phyloP scores from a whole-genome alignment of 805 yeast species.

The Candida xiaguanensis region DNA sequence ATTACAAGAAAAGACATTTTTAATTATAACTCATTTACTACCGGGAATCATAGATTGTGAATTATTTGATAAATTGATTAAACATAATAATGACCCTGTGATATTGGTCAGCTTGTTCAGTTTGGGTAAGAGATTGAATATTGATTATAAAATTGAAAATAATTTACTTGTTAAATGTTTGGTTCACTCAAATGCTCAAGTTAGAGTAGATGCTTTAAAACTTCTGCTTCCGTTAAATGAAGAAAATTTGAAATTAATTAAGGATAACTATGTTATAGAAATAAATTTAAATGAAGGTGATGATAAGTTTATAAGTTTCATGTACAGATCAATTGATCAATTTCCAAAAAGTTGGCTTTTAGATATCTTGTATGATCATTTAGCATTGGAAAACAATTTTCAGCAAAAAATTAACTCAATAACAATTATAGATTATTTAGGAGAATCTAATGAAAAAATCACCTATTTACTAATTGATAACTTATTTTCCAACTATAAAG shows the following conservation, averaged over 20 bases:
- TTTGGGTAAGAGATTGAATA: conserved; percentile 56
- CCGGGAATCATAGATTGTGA: conserved; percentile 58
- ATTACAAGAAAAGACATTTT: conserved; percentile 32
- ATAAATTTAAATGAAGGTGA: conserved; percentile 55
- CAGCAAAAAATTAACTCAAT: conserved; percentile 26
- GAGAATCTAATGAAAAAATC: conserved; percentile 16
- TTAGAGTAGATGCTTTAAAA: conserved; percentile 56
- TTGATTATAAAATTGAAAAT: conserved; percentile 10
- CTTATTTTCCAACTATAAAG: conserved; percentile 70
- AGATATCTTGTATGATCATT: conserved; percentile 42
- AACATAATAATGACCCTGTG: conserved; percentile 28
- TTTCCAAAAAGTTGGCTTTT: conserved; percentile 8
- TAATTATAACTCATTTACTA: conserved; percentile 56
- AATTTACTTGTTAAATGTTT: conserved; percentile 26
- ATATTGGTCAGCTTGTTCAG: conserved; percentile 53
- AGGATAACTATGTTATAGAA: conserved; percentile 35
- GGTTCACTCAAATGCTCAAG: conserved; percentile 38
- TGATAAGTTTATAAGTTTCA: conserved; percentile 54
- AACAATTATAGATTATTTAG: not conserved
- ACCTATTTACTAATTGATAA: conserved; percentile 55
- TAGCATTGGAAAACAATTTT: conserved; percentile 45
- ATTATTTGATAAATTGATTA: conserved; percentile 19
- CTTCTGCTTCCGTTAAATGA: conserved; percentile 48
- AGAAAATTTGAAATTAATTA: conserved; percentile 41
- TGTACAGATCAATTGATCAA: conserved; percentile 37